These are phyloP conservation scores for Tylopilus sp. DNA, from an alignment of 1,284 basidiomycete genomes.

Conservation along the genomic window DNA sequence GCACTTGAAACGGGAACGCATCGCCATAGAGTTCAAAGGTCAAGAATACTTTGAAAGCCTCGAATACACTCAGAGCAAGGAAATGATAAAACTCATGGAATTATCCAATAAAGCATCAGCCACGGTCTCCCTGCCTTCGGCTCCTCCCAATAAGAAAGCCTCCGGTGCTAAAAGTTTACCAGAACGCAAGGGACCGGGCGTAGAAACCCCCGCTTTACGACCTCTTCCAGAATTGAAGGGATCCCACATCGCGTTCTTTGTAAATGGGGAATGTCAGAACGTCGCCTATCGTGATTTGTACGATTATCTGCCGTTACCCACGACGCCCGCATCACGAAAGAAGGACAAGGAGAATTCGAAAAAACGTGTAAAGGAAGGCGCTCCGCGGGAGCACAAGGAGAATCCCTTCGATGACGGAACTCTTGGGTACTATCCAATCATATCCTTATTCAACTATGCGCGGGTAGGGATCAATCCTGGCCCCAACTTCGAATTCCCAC, in stretches of 20 bases:
- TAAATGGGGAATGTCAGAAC: constrained; percentile 88
- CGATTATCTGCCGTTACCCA: constrained; percentile 85
- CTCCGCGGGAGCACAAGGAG: constrained; percentile 68
- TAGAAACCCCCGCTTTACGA: constrained; percentile 44
- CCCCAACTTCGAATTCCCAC: constrained; percentile 78
- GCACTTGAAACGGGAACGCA: constrained; percentile 78
- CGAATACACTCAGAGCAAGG: constrained; percentile 89
- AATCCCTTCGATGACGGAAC: constrained; percentile 93
- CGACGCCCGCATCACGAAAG: constrained; percentile 50
- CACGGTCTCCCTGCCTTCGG: constrained; percentile 55
- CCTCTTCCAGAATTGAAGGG: constrained; percentile 68
- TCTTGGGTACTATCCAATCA: constrained; percentile 93
- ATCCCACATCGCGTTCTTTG: constrained; percentile 85
- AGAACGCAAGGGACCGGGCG: constrained; percentile 35
- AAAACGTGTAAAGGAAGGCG: constrained; percentile 59
- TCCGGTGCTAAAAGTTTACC: constrained; percentile 65
- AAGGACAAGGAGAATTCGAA: constrained; percentile 49
- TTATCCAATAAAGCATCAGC: constrained; percentile 55
- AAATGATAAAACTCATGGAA: constrained; percentile 88
- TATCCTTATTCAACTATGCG: constrained; percentile 91
- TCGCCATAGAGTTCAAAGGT: constrained; percentile 93
- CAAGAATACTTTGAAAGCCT: constrained; percentile 94
- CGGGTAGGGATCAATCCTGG: constrained; percentile 85
- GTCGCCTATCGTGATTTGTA: constrained; percentile 87
- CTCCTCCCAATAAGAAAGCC: constrained; percentile 55